Base-by-base conservation (phyloP, 441 rosid species). In the Aleurites moluccanus region DNA sequence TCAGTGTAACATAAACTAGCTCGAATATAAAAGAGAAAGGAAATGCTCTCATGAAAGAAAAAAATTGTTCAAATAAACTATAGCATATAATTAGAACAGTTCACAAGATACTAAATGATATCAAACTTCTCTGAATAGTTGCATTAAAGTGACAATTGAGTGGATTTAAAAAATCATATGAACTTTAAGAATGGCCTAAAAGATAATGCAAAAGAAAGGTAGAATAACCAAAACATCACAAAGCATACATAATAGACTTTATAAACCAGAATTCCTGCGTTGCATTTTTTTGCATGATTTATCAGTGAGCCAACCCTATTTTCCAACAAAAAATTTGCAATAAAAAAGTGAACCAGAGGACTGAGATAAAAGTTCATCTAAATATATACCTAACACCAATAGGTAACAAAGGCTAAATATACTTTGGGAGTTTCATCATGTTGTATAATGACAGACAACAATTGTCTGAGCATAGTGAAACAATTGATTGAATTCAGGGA, bases 1-100 rank as follows among this genome's bases (percentile, higher is more conserved):
- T 72, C 25, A 79, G 70, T 75, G 40, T 40, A 47, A 64, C 9
- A 71, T 23, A 75, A 62, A 64, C 13, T 15, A 16, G 33, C 21
- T 20, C 15, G 33, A 62, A 45, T 55, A 61, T n/a, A 72, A 67
- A 25, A 60, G 62, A 33, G 20, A 67, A n/a, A n/a, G 38, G 61
- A 28, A 63, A 73, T 28, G 50, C 6, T 35, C 50, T n/a, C 66
- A 45, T 69, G 60, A 18, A 75, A 67, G 67, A 55, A 18, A 61
- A 10, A n/a, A 44, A 49, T 44, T n/a, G 49, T 72, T 27, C 14
- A 27, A 38, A 23, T 23, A 35, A 53, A 38, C 45, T 33, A 10
- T 42, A n/a, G 28, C 49, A 42, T 27, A 52, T 69, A 40, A 35
- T 20, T 53, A 13, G n/a, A 33, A 13, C 60, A 70, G 64, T 57